Evolutionary conservation across 2,329 filamentous ascomycete genomes (phyloP).

Genomic region (Monascus ruber): DNA sequence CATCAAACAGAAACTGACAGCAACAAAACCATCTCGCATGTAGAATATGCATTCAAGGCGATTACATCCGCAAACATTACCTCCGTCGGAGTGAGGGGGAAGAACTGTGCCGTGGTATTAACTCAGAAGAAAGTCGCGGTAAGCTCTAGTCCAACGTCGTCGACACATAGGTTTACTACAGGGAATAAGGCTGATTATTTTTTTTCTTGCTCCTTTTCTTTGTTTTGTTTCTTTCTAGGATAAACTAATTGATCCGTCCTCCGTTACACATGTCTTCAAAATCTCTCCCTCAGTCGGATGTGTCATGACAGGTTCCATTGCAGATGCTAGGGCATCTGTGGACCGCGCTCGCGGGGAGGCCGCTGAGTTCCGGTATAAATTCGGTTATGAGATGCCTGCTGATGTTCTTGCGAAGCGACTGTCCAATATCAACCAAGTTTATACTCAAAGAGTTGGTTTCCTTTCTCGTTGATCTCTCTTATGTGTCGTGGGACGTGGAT

Average conservation of each 20-base stretch:
- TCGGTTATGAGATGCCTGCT: slow-evolving; percentile 98
- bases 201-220: slow-evolving; percentile 4
- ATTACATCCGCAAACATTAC: slow-evolving; percentile 99
- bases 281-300: slow-evolving; percentile 93
- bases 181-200: no score
- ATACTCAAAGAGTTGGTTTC: slow-evolving; percentile 75
- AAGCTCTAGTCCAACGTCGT: slow-evolving; percentile 33
- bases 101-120: slow-evolving; percentile 91
- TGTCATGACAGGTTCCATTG: slow-evolving; percentile 97
- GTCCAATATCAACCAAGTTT: slow-evolving; percentile 98
- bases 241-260: slow-evolving; percentile 95
- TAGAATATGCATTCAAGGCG: slow-evolving; percentile 99
- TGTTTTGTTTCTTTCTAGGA: slow-evolving; percentile 48
- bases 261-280: slow-evolving; percentile 94
- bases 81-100: slow-evolving; percentile 88
- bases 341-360: slow-evolving; percentile 90
- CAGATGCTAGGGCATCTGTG: slow-evolving; percentile 87
- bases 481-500: slow-evolving; percentile 1
- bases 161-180: no score
- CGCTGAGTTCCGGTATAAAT: slow-evolving; percentile 97
- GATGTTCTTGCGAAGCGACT: slow-evolving; percentile 92
- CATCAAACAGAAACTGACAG: no score
- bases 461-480: slow-evolving; percentile 1
- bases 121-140: slow-evolving; percentile 99
- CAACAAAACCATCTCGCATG: slow-evolving; percentile 11